Conservation (phyloP, 495 filamentous ascomycete genomes). For the Hyphodiscus hymeniophilus region DNA sequence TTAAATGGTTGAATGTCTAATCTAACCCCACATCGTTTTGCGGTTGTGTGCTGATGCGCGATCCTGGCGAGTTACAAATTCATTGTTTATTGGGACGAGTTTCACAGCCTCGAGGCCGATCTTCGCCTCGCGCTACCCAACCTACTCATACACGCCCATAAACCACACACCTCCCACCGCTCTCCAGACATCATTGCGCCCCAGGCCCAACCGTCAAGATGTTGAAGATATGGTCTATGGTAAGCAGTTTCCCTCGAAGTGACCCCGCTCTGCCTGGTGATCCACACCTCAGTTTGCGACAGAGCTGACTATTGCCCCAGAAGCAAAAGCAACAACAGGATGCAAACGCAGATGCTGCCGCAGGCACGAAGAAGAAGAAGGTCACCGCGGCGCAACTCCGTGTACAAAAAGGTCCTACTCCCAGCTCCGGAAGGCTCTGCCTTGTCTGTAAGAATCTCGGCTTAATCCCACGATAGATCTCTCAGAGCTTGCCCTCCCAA, state of each 20-base stretch:
- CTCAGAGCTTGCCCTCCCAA: conserved; percentile 79
- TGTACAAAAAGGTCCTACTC: conserved; percentile 76
- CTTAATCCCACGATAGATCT: too few species aligned
- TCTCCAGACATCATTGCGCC: too few species aligned
- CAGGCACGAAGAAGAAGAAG: conserved; percentile 87
- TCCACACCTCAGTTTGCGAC: background rate
- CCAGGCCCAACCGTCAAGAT: conserved; percentile 56
- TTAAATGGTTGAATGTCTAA: too few species aligned
- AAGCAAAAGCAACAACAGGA: conserved; percentile 94
- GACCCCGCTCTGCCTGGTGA: background rate
- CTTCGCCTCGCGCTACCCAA: background rate
- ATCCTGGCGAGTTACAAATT: background rate
- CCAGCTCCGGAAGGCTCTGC: background rate
- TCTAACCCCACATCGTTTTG: too few species aligned
- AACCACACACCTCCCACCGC: background rate
- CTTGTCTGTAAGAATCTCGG: too few species aligned
- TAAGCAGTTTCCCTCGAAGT: conserved; percentile 32
- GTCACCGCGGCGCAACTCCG: conserved; percentile 93
- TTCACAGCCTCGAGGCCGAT: too few species aligned
- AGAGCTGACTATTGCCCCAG: conserved; percentile 32
- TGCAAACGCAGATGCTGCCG: conserved; percentile 62
- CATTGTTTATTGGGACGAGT: too few species aligned
- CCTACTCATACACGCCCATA: background rate
- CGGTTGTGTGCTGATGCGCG: background rate
- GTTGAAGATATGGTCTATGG: conserved; percentile 99